These are phyloP conservation scores for Aeminium ludgeri DNA, from an alignment of 495 filamentous ascomycete genomes.

Conservation along the genomic window DNA sequence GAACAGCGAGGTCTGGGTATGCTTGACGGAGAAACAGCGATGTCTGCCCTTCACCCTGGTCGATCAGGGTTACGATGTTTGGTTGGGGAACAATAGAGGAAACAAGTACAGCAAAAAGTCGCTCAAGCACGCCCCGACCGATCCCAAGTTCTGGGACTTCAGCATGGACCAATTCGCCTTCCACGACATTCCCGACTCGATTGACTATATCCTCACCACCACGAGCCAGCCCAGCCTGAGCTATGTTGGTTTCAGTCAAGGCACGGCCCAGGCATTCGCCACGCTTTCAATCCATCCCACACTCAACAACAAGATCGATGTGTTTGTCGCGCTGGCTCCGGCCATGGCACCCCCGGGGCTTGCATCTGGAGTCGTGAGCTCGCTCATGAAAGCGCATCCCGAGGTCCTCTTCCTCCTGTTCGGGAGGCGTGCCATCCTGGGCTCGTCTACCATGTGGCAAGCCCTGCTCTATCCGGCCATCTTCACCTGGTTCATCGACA, in stretches of 20 bases:
- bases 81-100: slow-evolving; percentile 92
- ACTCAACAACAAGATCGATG: slow-evolving; percentile 83
- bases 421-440: slow-evolving; percentile 82
- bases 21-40: slow-evolving; percentile 68
- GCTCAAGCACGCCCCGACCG: slow-evolving; percentile 50
- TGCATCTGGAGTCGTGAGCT: slow-evolving; percentile 72
- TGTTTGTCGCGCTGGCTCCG: slow-evolving; percentile 93
- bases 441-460: slow-evolving; percentile 94
- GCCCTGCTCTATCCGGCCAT: slow-evolving; percentile 87
- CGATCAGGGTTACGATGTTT: slow-evolving; percentile 89
- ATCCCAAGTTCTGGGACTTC: slow-evolving; percentile 82
- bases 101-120: slow-evolving; percentile 99
- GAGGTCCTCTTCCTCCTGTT: slow-evolving; percentile 88
- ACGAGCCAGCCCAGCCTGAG: slow-evolving; percentile 73
- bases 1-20: slow-evolving; percentile 99
- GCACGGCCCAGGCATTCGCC: slow-evolving; percentile 91
- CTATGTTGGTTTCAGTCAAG: slow-evolving; percentile 94
- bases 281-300: slow-evolving; percentile 84
- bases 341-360: slow-evolving; percentile 93
- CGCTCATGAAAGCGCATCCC: slow-evolving; percentile 83
- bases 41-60: slow-evolving; percentile 79
- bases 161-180: slow-evolving; percentile 97
- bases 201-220: slow-evolving; percentile 73
- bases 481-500: slow-evolving; percentile 77
- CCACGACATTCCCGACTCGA: slow-evolving; percentile 89